phyloP scores from a whole-genome alignment of 2,329 filamentous ascomycete species.

The Hypoxylon sp. region DNA sequence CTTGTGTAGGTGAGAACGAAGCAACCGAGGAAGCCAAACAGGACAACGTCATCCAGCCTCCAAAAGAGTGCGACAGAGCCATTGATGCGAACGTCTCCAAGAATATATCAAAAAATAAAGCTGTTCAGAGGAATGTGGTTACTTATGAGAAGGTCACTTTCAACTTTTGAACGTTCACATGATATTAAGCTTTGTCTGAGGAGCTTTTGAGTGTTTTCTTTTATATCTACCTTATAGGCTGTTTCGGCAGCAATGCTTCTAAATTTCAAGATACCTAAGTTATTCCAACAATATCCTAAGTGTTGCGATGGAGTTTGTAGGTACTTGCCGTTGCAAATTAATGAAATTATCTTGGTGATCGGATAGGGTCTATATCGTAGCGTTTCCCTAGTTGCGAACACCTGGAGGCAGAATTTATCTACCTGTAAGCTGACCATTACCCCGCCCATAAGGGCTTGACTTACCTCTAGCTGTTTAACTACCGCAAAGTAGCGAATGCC shows the following conservation, averaged over 20 bases:
- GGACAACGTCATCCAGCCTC: neutral
- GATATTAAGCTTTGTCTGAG: neutral
- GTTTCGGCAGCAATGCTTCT: neutral
- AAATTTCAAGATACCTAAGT: neutral
- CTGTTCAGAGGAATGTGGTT: neutral
- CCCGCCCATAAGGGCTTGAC: no score
- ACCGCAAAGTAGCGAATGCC: no score
- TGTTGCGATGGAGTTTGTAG: no score
- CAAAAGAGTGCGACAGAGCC: neutral
- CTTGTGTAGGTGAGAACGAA: neutral
- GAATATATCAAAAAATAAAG: neutral
- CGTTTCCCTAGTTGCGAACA: neutral
- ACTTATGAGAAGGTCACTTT: neutral
- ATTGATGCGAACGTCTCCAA: neutral
- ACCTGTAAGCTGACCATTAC: neutral
- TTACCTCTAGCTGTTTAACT: neutral
- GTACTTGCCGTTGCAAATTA: no score
- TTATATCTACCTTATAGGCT: neutral
- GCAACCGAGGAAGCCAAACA: neutral
- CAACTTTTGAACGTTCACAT: neutral
- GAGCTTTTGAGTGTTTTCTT: neutral
- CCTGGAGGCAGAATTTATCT: neutral
- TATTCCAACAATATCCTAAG: neutral
- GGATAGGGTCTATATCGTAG: neutral
- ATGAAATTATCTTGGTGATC: neutral